Evolutionary conservation across 305 asterid genomes (phyloP).

Genomic region (Solanum chacoense): DNA sequence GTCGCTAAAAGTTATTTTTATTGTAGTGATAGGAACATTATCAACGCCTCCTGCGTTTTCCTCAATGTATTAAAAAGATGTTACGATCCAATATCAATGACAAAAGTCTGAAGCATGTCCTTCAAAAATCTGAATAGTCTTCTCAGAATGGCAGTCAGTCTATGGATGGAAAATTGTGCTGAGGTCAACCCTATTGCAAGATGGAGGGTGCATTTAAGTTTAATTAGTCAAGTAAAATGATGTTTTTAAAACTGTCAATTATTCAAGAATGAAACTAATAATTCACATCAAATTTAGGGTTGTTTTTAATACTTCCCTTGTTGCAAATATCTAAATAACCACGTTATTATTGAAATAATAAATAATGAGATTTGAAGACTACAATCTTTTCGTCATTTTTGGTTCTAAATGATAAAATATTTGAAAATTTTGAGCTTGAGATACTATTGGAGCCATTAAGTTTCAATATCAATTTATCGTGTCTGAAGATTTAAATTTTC

Average conservation of each 20-base stretch:
- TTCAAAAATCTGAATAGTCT: not conserved
- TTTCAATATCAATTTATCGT: not conserved
- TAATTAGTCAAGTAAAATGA: too few relatives aligned
- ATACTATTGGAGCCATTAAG: not conserved
- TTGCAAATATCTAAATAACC: not conserved
- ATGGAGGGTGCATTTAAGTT: not conserved
- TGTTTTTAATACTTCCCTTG: too few relatives aligned
- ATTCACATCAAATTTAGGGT: not conserved
- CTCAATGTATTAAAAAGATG: not conserved
- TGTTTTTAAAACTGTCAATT: too few relatives aligned
- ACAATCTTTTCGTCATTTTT: not conserved
- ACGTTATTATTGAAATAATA: not conserved
- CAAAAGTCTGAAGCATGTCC: not conserved
- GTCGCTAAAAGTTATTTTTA: not conserved
- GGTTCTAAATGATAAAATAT: not conserved
- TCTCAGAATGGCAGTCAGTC: not conserved
- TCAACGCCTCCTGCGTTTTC: not conserved
- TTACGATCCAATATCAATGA: not conserved
- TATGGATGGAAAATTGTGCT: not conserved
- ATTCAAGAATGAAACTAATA: too few relatives aligned
- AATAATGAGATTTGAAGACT: not conserved
- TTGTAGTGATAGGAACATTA: rapidly evolving
- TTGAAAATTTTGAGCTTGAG: not conserved
- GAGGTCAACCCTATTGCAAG: not conserved
- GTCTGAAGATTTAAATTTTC: not conserved